Conservation (phyloP, 257 asterid species). For the Fraxinus pennsylvanica region DNA sequence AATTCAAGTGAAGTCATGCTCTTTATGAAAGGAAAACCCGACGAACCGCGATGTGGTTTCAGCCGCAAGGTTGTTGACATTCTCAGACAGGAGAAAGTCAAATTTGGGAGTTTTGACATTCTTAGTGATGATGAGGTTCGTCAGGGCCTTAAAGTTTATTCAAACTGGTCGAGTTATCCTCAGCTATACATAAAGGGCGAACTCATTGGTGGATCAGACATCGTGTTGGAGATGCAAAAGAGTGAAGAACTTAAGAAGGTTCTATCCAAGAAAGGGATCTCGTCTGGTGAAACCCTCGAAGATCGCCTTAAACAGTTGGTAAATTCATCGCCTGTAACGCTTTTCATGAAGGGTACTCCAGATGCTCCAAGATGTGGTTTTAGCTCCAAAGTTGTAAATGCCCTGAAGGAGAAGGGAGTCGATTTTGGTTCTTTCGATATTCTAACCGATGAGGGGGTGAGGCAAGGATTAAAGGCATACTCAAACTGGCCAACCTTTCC, state of each 20-base stretch:
- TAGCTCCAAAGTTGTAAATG: constrained; percentile 86
- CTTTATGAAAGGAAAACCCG: constrained; percentile 88
- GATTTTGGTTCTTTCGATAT: constrained; percentile 86
- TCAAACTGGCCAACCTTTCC: constrained; percentile 99
- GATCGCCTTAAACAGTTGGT: constrained; percentile 62
- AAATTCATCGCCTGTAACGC: constrained; percentile 65
- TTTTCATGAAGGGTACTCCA: constrained; percentile 86
- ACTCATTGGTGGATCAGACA: constrained; percentile 95
- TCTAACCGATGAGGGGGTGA: constrained; percentile 76
- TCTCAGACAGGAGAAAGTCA: constrained; percentile 68
- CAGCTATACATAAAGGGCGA: constrained; percentile 87
- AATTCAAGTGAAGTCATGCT: constrained; percentile 69
- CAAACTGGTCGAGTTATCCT: constrained; percentile 97
- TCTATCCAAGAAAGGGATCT: constrained; percentile 64
- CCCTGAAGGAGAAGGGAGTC: constrained; percentile 67
- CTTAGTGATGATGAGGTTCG: constrained; percentile 87
- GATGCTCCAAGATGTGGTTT: constrained; percentile 86
- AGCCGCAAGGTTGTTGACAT: constrained; percentile 90
- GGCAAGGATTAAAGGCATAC: constrained; percentile 83
- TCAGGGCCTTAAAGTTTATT: constrained; percentile 90
- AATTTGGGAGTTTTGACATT: constrained; percentile 77
- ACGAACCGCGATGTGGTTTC: constrained; percentile 89
- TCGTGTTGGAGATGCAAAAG: constrained; percentile 96
- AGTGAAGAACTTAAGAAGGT: constrained; percentile 87
- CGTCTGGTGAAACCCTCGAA: constrained; percentile 47